Base-by-base conservation (phyloP, 2,329 filamentous ascomycete genomes). In the Diaporthe nobilis region DNA sequence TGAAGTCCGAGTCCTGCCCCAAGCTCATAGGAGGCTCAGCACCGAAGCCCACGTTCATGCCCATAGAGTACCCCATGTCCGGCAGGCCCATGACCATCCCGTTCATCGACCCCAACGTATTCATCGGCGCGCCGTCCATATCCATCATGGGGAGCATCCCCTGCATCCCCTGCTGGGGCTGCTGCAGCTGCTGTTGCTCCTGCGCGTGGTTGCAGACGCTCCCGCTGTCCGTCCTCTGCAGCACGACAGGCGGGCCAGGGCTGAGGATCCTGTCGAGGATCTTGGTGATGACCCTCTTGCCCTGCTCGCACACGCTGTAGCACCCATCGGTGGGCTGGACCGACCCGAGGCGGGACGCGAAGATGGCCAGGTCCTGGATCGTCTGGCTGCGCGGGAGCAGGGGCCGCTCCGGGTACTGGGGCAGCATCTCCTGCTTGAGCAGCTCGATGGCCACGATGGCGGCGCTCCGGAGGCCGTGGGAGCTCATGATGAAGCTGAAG, bases 341-440 rank as follows among this genome's bases (percentile, higher is more conserved):
- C 3, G 81, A 78, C 3, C 80, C 82, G 10, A 84, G 78, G n/a
- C 81, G 73, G 31, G 82, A 79, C 17, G 82, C 83, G 58, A 84
- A 84, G 6, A 84, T 81, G 20, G 83, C 81, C 20, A 84, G 77
- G 70, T 84, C 81, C 75, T 84, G 83, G 28, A 84, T 84, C 7
- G 83, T 84, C 68, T 82, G 81, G 72, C 83, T 84, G 34, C 82
- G 79, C 22, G 82, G 82, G 28, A 84, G 73, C 53, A 82, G 77
- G n/a, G 82, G 81, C n/a, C 80, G 78, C 75, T 80, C 81, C 10
- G 82, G 82, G 70, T 83, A 81, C 22, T 80, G 80, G 1, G 76
- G 70, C 49, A 75, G 63, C 73, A 77, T 75, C 71, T 84, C 83
- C 76, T 84, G 83, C 72, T 82, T 82, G 42, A 84, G 77, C 63